Evolutionary conservation across 345 rosid species (phyloP).

Genomic region (Moricandia arvensis): DNA sequence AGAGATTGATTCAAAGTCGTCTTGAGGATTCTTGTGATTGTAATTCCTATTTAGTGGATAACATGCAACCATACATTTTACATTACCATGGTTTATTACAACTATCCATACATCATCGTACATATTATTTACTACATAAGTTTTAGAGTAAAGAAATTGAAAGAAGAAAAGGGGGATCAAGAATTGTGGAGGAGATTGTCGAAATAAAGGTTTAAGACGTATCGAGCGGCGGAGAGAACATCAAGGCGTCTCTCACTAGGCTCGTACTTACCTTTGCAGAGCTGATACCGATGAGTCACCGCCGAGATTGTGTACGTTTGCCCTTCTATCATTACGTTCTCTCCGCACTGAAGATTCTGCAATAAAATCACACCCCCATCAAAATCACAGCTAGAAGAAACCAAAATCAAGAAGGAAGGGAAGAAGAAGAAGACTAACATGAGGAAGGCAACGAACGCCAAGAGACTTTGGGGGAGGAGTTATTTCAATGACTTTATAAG

Average conservation of each 20-base stretch:
- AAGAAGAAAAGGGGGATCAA: conserved; percentile 39
- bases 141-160: no score
- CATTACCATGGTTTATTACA: no score
- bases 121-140: no score
- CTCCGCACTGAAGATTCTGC: conserved; percentile 91
- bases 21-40: no score
- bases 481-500: conserved; percentile 86
- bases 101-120: no score
- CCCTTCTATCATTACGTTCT: conserved; percentile 85
- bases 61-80: no score
- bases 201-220: conserved; percentile 67
- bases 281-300: conserved; percentile 85
- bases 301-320: conserved; percentile 74
- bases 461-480: conserved; percentile 94
- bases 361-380: not conserved
- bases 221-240: conserved; percentile 78
- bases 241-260: conserved; percentile 89
- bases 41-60: no score
- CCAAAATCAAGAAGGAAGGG: no score
- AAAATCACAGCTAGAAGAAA: not conserved
- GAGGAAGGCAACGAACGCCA: conserved; percentile 82
- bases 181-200: conserved; percentile 74
- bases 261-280: conserved; percentile 85
- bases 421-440: conserved; percentile 45
- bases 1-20: no score